Conservation (phyloP, 306 rosid genomes). For the Lathyrus sativus region DNA sequence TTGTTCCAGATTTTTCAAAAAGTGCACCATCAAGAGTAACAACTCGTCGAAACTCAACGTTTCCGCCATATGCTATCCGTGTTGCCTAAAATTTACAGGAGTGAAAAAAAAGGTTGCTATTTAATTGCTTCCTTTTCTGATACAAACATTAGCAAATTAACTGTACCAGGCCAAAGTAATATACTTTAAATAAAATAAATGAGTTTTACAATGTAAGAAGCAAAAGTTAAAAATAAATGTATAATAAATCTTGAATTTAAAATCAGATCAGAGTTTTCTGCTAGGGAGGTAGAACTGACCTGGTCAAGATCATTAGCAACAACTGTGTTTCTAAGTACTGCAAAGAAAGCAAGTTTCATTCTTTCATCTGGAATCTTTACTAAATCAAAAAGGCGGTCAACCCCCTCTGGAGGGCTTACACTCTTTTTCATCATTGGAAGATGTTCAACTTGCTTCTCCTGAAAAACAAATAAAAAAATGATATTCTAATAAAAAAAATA, state of each 20-base stretch:
- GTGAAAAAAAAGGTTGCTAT: slow-evolving; percentile 21
- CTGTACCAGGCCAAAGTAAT: neutral
- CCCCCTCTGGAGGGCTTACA: slow-evolving; percentile 78
- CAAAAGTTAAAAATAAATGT: slow-evolving; percentile 2
- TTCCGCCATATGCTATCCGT: slow-evolving; percentile 72
- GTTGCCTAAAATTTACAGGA: slow-evolving; percentile 63
- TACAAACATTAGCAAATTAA: slow-evolving; percentile 14
- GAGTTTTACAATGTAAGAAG: slow-evolving; percentile 6
- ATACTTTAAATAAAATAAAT: slow-evolving; percentile 4
- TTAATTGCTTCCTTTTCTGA: slow-evolving; percentile 23
- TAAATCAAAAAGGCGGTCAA: slow-evolving; percentile 88
- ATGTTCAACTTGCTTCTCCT: slow-evolving; percentile 84
- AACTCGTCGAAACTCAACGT: slow-evolving; percentile 73
- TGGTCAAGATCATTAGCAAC: slow-evolving; percentile 92
- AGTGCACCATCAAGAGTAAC: slow-evolving; percentile 95
- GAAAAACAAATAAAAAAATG: slow-evolving; percentile 37
- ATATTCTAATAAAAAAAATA: neutral
- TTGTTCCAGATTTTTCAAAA: slow-evolving; percentile 88
- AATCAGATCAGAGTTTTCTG: neutral
- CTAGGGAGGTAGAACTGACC: slow-evolving; percentile 51
- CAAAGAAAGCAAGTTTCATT: slow-evolving; percentile 91
- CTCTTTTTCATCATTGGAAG: slow-evolving; percentile 65
- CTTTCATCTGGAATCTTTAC: slow-evolving; percentile 78
- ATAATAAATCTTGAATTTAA: slow-evolving; percentile 7
- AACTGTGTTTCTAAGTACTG: slow-evolving; percentile 72